Base-by-base conservation (phyloP, 164 flowering plant genomes). In the Platanus orientalis region DNA sequence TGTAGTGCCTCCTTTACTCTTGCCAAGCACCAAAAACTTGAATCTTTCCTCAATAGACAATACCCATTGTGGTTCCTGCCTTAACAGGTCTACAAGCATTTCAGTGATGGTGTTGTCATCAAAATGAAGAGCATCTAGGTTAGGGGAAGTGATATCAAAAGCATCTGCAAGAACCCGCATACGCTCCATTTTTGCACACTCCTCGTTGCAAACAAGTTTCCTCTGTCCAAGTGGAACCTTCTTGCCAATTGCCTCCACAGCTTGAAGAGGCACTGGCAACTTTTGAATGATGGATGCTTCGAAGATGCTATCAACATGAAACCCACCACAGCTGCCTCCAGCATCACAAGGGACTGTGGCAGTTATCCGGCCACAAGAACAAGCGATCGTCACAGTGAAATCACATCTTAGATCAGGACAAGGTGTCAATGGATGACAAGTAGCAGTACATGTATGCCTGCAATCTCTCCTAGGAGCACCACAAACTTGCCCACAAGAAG, bases 391-490 rank as follows among this genome's bases (percentile, higher is more conserved):
- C 49, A 87, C 93, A n/a, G 80, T 84, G 59, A 79, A 83, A 42
- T 79, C 83, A 72, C 98, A 94, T 70, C 91, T 83, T 20, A 70
- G 44, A 62, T 94, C 98, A 51, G 97, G 98, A 75, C 98, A 94
- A 44, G 73, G 68, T 17, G 85, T 64, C 0, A 73, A 66, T 26
- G 97, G 96, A 53, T 94, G 98, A 71, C 98, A 94, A 14, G 73
- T 62, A 39, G 92, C 79, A 28, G 74, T 73, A 61, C 96, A 94
- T 11, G 92, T 86, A 75, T 94, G 98, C 70, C 90, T 78, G 71
- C 98, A 94, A 26, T 90, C 97, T 74, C 93, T 83, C 73, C 96
- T 83, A 6, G 97, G 99, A 34, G 97, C 97, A 59, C 99, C 96
- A 69, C 99, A 91, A 23, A 76, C 74, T 76, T 94, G 98, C 63